Evolutionary conservation across 192 early-diverging fungal genomes (phyloP).

Genomic region (Entophlyctis luteolus): DNA sequence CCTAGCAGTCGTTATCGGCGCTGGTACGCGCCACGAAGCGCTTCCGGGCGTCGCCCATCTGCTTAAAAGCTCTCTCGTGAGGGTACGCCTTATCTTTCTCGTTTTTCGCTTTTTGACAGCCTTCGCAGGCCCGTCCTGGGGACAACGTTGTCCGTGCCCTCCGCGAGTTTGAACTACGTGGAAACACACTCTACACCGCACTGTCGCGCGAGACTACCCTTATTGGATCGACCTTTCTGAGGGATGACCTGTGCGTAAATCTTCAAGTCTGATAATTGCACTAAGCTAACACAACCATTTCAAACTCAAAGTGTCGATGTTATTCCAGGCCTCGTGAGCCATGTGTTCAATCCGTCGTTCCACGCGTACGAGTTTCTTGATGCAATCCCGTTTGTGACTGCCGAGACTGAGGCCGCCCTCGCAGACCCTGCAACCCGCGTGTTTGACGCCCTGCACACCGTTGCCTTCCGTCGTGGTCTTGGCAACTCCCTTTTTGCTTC

Average conservation of each 20-base stretch:
- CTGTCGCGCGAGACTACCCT: slow-evolving; percentile 79
- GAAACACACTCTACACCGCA: slow-evolving; percentile 75
- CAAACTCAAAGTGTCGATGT: slow-evolving; percentile 86
- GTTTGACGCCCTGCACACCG: slow-evolving; percentile 77
- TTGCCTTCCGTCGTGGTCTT: slow-evolving; percentile 89
- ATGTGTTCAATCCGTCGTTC: slow-evolving; percentile 77
- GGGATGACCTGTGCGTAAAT: slow-evolving; percentile 74
- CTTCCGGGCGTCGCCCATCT: slow-evolving; percentile 83
- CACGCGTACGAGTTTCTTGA: slow-evolving; percentile 83
- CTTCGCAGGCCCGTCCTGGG: slow-evolving; percentile 66
- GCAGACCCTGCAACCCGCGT: slow-evolving; percentile 61
- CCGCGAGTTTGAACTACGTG: slow-evolving; percentile 88
- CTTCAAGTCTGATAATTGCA: too few relatives aligned
- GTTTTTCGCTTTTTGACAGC: too few relatives aligned
- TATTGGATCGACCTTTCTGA: slow-evolving; percentile 85
- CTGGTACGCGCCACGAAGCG: slow-evolving; percentile 80
- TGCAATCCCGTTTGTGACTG: slow-evolving; percentile 55
- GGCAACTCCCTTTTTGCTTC: slow-evolving; percentile 90
- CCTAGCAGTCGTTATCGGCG: slow-evolving; percentile 81
- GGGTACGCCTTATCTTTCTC: too few relatives aligned
- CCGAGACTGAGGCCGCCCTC: slow-evolving; percentile 65
- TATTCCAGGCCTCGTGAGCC: slow-evolving; percentile 63
- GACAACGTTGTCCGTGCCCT: slow-evolving; percentile 82
- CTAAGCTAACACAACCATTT: too few relatives aligned
- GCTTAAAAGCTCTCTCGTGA: slow-evolving; percentile 85